These are phyloP conservation scores for Erysimum cheiranthoides DNA, from an alignment of 345 rosid species.

Conservation along the genomic window DNA sequence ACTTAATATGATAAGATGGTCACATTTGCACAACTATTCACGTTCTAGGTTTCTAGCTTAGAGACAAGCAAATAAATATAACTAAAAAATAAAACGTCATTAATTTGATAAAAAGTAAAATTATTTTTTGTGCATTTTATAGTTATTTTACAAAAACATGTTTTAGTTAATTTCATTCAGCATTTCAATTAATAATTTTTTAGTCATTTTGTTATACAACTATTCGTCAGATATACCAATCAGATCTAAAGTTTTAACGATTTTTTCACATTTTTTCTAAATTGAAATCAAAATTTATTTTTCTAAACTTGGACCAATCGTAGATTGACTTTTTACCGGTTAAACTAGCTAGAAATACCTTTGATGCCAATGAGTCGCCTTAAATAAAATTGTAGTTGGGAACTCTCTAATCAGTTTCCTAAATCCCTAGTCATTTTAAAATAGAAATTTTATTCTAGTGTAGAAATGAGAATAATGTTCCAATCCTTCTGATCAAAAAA, in stretches of 20 bases:
- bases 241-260: not conserved
- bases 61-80: not conserved
- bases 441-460: not conserved
- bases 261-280: not conserved
- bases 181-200: too few relatives aligned
- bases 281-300: too few relatives aligned
- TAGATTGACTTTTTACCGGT: not conserved
- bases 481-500: not conserved
- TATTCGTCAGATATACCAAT: too few relatives aligned
- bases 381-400: not conserved
- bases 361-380: not conserved
- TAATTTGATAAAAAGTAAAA: too few relatives aligned
- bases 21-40: not conserved
- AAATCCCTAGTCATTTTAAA: not conserved
- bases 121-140: too few relatives aligned
- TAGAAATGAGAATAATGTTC: not conserved
- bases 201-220: too few relatives aligned
- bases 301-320: too few relatives aligned
- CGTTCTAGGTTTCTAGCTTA: constrained; percentile 10
- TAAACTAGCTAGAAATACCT: not conserved
- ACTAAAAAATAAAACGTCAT: too few relatives aligned
- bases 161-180: too few relatives aligned
- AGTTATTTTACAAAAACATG: too few relatives aligned
- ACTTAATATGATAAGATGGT: not conserved
- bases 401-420: not conserved